Evolutionary conservation across 139 green algal species (phyloP).

Genomic region (Desmodesmus armatus): DNA sequence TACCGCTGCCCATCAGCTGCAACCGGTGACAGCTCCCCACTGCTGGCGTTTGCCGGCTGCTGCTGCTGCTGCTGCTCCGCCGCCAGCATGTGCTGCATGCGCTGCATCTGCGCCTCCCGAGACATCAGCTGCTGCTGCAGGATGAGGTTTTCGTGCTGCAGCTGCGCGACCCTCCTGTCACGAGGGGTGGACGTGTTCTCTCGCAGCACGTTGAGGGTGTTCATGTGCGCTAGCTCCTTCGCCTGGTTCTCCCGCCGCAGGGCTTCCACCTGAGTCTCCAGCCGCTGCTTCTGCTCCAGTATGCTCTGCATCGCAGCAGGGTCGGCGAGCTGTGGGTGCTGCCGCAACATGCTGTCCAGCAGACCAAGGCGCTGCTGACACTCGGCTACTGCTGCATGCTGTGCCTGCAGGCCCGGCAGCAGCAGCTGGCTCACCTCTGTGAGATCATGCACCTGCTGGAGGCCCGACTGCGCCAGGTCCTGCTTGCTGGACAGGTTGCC

Average conservation of each 20-base stretch:
- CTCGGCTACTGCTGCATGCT: not conserved
- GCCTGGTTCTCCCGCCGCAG: not conserved
- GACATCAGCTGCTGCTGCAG: constrained; percentile 10
- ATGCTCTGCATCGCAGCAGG: not conserved
- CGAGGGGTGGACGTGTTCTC: not conserved
- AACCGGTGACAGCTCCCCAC: not conserved
- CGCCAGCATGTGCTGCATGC: constrained; percentile 1
- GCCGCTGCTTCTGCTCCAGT: not conserved
- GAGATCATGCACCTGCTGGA: constrained; percentile 13
- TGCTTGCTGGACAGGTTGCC: not conserved
- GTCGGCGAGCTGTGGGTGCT: not conserved
- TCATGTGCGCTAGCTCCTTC: not conserved
- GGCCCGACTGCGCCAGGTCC: not conserved
- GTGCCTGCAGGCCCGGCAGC: not conserved
- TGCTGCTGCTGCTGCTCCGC: not conserved
- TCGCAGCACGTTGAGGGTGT: not conserved
- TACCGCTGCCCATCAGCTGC: constrained; percentile 23
- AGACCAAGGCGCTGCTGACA: not conserved
- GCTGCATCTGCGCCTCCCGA: constrained; percentile 15
- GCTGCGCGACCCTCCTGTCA: not conserved
- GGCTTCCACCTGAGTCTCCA: not conserved
- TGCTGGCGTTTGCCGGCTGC: not conserved
- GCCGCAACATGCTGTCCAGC: not conserved
- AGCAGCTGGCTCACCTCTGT: not conserved
- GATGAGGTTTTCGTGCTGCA: constrained; percentile 5